Evolutionary conservation across 495 filamentous ascomycete species (phyloP).

Genomic region (Xylaria scruposa): DNA sequence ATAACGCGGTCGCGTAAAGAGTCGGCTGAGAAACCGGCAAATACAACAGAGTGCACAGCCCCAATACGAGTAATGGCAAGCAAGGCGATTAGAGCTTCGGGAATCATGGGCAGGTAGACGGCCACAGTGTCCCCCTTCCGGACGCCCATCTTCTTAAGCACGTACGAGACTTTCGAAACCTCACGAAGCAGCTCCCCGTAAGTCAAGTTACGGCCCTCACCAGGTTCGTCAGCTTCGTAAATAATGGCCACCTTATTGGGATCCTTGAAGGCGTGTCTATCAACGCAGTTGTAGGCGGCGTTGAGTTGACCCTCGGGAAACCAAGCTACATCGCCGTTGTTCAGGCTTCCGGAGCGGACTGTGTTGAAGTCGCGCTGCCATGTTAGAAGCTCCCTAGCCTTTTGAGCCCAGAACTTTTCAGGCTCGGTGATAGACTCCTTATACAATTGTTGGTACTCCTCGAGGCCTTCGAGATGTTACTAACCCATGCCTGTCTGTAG

Average conservation of each 20-base stretch:
- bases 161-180: constrained; percentile 84
- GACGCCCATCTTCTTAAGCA: constrained; percentile 92
- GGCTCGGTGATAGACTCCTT: constrained; percentile 95
- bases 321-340: constrained; percentile 88
- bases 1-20: constrained; percentile 95
- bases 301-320: constrained; percentile 94
- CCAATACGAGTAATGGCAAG: constrained; percentile 92
- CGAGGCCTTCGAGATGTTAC: constrained; percentile 55
- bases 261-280: constrained; percentile 92
- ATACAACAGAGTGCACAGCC: constrained; percentile 97
- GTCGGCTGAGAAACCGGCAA: constrained; percentile 97
- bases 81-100: constrained; percentile 90
- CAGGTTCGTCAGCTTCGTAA: constrained; percentile 95
- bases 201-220: constrained; percentile 85
- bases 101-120: constrained; percentile 98
- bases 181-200: constrained; percentile 94
- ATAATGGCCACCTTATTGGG: constrained; percentile 94
- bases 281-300: constrained; percentile 96
- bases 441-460: constrained; percentile 92
- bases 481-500: constrained; percentile 11
- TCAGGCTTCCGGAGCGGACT: constrained; percentile 78
- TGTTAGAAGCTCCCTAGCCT: constrained; percentile 86
- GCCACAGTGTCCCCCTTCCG: constrained; percentile 97
- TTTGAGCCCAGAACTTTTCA: constrained; percentile 85
- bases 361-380: constrained; percentile 95